Base-by-base conservation (phyloP, 2,329 filamentous ascomycete genomes). In the Lachnellula suecica region DNA sequence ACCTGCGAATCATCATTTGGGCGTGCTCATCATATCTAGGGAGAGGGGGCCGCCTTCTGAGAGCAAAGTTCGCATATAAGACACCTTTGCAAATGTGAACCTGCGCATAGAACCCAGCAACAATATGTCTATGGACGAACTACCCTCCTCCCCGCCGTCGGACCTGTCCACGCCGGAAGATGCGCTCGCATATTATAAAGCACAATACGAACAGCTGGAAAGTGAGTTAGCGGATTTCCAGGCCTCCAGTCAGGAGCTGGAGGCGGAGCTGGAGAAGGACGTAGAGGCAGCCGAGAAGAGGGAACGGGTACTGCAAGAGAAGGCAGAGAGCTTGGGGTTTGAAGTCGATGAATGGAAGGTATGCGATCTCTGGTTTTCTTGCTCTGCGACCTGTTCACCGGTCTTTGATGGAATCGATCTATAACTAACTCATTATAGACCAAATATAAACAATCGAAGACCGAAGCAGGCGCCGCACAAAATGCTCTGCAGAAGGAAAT, bases 321-420 rank as follows among this genome's bases (percentile, higher is more conserved):
- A 93, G 75, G 88, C 90, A 1, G 93, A 97, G 71, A 81, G 79
- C 34, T 72, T 96, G 58, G 84, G 81, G 45, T 99, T 91, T 67
- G 92, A 97, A 71, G 92, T 94, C 1, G 91, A 97, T 53, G 94
- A 99, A 73, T 99, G 94, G 94, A 97, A 97, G 85, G 91, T 93
- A 76, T 71, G 82, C 68, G 45, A 34, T 29, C 15, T n/a, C 29
- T 20, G 19, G 19, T 24, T 48, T 34, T 44, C n/a, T 43, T 25
- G 22, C 17, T 46, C 44, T 34, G 19, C 19, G 31, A 19, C 31
- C 34, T 38, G 10, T 24, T 25, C 13, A 17, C 15, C 23, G 23
- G 42, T n/a, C 15, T 45, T 55, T 42, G 19, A 23, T 42, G 40
- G 13, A n/a, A 50, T 53, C 8, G 7, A 51, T 37, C 15, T 50